Evolutionary conservation across 208 protist genomes (phyloP).

Genomic region (Strigomonas culicis): DNA sequence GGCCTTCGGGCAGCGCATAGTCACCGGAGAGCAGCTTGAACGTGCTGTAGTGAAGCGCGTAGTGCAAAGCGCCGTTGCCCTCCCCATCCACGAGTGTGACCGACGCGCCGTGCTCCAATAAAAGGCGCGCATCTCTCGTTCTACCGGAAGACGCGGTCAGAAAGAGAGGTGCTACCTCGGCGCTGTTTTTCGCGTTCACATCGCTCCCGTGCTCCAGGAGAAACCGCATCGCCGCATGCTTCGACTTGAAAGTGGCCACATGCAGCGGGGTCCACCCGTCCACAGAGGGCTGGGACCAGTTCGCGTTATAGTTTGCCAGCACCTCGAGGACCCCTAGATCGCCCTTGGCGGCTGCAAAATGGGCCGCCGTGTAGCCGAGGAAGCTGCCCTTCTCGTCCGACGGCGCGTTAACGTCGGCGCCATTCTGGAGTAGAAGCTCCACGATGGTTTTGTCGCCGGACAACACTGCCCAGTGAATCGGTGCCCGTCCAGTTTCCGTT

Average conservation of each 20-base stretch:
- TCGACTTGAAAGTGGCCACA: conserved; percentile 46
- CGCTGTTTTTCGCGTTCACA: conserved; percentile 34
- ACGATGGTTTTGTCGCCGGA: conserved; percentile 18
- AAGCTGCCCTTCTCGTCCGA: conserved; percentile 34
- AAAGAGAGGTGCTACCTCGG: conserved; percentile 41
- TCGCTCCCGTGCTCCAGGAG: conserved; percentile 46
- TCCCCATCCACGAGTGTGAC: conserved; percentile 26
- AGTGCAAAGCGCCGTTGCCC: conserved; percentile 49
- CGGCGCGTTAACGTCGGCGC: conserved; percentile 30
- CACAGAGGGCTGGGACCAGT: conserved; percentile 26
- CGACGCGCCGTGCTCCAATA: conserved; percentile 34
- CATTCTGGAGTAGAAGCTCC: conserved; percentile 34
- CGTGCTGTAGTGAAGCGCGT: conserved; percentile 53
- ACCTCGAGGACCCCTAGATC: conserved; percentile 29
- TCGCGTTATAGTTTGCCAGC: conserved; percentile 27
- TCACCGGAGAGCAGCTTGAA: conserved; percentile 43
- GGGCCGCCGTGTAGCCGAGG: conserved; percentile 49
- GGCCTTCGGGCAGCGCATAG: conserved; percentile 56
- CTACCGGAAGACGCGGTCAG: conserved; percentile 54
- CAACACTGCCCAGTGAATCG: conserved; percentile 40
- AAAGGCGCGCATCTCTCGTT: conserved; percentile 30
- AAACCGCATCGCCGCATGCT: conserved; percentile 21
- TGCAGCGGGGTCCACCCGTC: conserved; percentile 67
- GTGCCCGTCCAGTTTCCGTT: conserved; percentile 32
- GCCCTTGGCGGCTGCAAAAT: conserved; percentile 41